Evolutionary conservation across 805 yeast species (phyloP).

Genomic region (Zygotorulaspora florentina): DNA sequence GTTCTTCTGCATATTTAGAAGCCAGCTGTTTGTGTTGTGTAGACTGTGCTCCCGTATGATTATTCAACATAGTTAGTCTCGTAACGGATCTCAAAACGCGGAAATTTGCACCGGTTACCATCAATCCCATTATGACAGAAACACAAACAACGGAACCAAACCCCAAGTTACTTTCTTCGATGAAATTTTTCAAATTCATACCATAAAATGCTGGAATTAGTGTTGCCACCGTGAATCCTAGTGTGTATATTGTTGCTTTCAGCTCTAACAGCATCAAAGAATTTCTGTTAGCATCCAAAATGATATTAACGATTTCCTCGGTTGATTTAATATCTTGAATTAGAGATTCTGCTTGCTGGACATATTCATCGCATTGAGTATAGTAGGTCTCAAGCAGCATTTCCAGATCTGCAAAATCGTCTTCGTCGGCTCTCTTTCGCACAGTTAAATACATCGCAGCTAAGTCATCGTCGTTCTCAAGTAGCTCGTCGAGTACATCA

Average conservation of each 20-base stretch:
- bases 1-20: constrained; percentile 16
- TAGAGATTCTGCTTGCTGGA: constrained; percentile 81
- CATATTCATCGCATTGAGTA: constrained; percentile 88
- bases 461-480: constrained; percentile 84
- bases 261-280: constrained; percentile 83
- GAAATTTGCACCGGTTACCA: constrained; percentile 54
- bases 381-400: constrained; percentile 85
- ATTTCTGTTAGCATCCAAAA: constrained; percentile 86
- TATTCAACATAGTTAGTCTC: constrained; percentile 56
- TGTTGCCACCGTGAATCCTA: constrained; percentile 83
- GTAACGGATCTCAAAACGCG: constrained; percentile 58
- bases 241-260: constrained; percentile 74
- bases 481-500: constrained; percentile 73
- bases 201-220: constrained; percentile 85
- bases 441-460: constrained; percentile 71
- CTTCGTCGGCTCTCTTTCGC: constrained; percentile 24
- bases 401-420: constrained; percentile 69
- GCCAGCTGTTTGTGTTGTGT: constrained; percentile 21
- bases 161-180: constrained; percentile 64
- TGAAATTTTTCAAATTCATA: constrained; percentile 75
- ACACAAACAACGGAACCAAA: constrained; percentile 53
- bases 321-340: constrained; percentile 83
- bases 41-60: constrained; percentile 29
- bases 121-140: constrained; percentile 50
- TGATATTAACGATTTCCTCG: constrained; percentile 88